phyloP scores from a whole-genome alignment of 2,329 filamentous ascomycete genomes.

The Trichocomaceae sp. region DNA sequence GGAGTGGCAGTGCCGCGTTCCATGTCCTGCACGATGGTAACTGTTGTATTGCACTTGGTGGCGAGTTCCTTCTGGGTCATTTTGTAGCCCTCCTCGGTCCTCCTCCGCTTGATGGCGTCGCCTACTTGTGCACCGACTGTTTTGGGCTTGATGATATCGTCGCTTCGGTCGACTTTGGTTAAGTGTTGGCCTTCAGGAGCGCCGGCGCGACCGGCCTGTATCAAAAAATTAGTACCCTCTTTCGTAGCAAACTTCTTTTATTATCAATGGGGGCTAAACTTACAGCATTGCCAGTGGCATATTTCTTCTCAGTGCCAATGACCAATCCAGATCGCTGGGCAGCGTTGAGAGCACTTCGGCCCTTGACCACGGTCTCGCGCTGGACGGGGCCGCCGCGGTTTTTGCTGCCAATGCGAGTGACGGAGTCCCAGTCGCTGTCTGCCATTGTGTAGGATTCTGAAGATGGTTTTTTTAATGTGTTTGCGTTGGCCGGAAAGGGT shows the following conservation, averaged over 20 bases:
- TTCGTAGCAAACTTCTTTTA: no score
- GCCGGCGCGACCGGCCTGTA: slow-evolving; percentile 40
- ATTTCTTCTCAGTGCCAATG: slow-evolving; percentile 90
- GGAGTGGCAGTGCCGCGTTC: slow-evolving; percentile 72
- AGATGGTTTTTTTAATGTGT: background rate
- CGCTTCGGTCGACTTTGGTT: slow-evolving; percentile 93
- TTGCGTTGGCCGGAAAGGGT: background rate
- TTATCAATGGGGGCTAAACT: no score
- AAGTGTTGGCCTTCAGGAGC: slow-evolving; percentile 80
- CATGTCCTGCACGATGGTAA: slow-evolving; percentile 71
- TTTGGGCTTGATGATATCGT: slow-evolving; percentile 97
- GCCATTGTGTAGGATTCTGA: slow-evolving; percentile 37
- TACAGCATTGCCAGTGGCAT: slow-evolving; percentile 69
- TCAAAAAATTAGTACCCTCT: background rate
- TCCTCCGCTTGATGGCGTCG: slow-evolving; percentile 71
- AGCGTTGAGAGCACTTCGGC: slow-evolving; percentile 78
- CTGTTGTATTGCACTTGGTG: slow-evolving; percentile 82
- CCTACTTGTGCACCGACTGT: slow-evolving; percentile 76
- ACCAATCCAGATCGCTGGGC: slow-evolving; percentile 73
- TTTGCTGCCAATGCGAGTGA: slow-evolving; percentile 92
- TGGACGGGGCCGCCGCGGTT: slow-evolving; percentile 58
- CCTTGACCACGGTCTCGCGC: slow-evolving; percentile 83
- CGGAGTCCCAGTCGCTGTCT: slow-evolving; percentile 71
- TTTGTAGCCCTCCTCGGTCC: slow-evolving; percentile 78
- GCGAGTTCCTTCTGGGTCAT: slow-evolving; percentile 90